Percentiles rank a stretch among this genome's conserved stretches.
Conservation (phyloP, 2,329 filamentous ascomycete genomes). For the Pezicula rhizophila region DNA sequence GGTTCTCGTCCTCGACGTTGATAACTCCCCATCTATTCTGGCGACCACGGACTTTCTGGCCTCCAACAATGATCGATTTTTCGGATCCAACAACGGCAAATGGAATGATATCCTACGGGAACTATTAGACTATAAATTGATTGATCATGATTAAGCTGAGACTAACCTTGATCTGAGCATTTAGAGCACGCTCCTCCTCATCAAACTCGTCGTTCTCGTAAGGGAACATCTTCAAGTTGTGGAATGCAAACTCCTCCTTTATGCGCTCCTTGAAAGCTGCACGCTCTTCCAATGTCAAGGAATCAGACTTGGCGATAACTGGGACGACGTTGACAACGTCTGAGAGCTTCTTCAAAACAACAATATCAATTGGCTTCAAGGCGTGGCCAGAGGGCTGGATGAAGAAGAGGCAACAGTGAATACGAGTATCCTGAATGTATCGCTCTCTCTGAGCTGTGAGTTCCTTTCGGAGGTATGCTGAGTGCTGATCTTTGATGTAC, state of each 20-base stretch:
- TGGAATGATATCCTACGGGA: slow-evolving; percentile 73
- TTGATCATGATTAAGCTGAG: not conserved
- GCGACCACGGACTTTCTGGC: slow-evolving; percentile 93
- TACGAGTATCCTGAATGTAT: slow-evolving; percentile 98
- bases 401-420: slow-evolving; percentile 99
- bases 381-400: slow-evolving; percentile 98
- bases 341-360: slow-evolving; percentile 98
- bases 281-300: slow-evolving; percentile 90
- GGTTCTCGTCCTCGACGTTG: slow-evolving; percentile 98
- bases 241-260: slow-evolving; percentile 99
- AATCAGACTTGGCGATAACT: slow-evolving; percentile 97
- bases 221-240: slow-evolving; percentile 99
- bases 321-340: slow-evolving; percentile 99
- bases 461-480: slow-evolving; percentile 97
- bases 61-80: slow-evolving; percentile 94
- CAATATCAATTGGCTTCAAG: slow-evolving; percentile 98
- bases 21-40: slow-evolving; percentile 99
- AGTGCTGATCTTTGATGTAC: slow-evolving; percentile 99
- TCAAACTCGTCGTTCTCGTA: slow-evolving; percentile 99
- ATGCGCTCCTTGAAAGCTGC: slow-evolving; percentile 97
- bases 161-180: slow-evolving; percentile 90
- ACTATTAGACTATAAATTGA: slow-evolving; percentile 28
- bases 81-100: slow-evolving; percentile 98
- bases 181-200: slow-evolving; percentile 88
- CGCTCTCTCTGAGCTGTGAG: slow-evolving; percentile 97